These are phyloP conservation scores for Aspergillus hancockii DNA, from an alignment of 495 filamentous ascomycete genomes.

Conservation along the genomic window DNA sequence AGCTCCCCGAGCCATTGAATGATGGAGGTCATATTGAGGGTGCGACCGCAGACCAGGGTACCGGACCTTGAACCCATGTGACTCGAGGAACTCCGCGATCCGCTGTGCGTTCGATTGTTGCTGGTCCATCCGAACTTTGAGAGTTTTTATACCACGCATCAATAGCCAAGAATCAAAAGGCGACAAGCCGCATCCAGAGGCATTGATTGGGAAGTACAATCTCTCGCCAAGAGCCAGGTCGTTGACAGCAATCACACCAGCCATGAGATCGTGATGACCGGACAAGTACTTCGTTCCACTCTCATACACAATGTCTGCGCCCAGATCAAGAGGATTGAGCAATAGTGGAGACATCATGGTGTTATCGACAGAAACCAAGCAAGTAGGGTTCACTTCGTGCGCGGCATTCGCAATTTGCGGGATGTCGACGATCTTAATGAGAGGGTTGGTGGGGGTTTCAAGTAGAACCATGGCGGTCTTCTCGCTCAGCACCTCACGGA, in stretches of 20 bases:
- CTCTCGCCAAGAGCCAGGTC: constrained; percentile 77
- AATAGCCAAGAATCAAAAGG: constrained; percentile 96
- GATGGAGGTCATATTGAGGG: constrained; percentile 93
- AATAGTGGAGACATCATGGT: constrained; percentile 97
- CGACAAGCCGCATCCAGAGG: constrained; percentile 87
- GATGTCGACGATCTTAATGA: constrained; percentile 98
- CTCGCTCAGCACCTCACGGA: constrained; percentile 63
- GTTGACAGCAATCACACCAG: constrained; percentile 90
- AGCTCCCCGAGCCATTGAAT: constrained; percentile 89
- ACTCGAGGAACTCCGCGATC: constrained; percentile 90
- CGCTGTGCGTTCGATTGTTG: constrained; percentile 89
- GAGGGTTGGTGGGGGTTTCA: constrained; percentile 93
- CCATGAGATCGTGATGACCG: constrained; percentile 98
- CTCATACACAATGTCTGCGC: constrained; percentile 96
- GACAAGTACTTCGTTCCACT: constrained; percentile 97
- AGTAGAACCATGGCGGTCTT: constrained; percentile 96
- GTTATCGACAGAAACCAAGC: constrained; percentile 92
- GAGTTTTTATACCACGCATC: constrained; percentile 90
- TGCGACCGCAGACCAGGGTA: constrained; percentile 93
- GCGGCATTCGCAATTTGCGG: constrained; percentile 69
- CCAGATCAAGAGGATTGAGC: constrained; percentile 86
- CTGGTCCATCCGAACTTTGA: constrained; percentile 97
- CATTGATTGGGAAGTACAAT: constrained; percentile 95
- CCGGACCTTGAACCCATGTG: constrained; percentile 88
- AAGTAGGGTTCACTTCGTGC: constrained; percentile 76